Conservation (phyloP, 73 alveolate species). For the Tetrahymena borealis region DNA sequence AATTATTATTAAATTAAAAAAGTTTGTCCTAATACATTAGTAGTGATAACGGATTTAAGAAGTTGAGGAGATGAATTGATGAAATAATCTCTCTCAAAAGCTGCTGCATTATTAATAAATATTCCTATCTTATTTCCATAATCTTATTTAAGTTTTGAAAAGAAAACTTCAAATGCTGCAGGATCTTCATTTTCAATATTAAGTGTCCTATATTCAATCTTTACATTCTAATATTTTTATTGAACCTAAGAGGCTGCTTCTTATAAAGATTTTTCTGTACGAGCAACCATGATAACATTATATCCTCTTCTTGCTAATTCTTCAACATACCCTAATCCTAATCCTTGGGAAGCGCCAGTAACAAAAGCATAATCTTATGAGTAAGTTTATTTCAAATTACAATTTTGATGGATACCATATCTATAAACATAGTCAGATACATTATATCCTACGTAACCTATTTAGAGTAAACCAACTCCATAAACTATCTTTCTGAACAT, state of each 20-base stretch:
- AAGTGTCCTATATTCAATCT: not conserved
- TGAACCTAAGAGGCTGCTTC: not conserved
- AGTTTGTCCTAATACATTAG: not conserved
- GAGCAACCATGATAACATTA: conserved; percentile 33
- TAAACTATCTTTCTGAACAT: not conserved
- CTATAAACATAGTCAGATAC: not conserved
- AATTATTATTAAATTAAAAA: not conserved
- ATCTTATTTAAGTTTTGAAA: not conserved
- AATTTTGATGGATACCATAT: not conserved
- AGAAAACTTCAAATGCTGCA: not conserved
- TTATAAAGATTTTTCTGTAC: not conserved
- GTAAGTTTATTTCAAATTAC: not conserved
- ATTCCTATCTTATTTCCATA: not conserved
- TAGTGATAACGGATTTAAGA: not conserved
- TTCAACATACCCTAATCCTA: conserved; percentile 48
- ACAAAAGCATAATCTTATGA: conserved; percentile 40
- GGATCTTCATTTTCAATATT: not conserved
- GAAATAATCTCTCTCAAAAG: not conserved
- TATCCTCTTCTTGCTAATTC: conserved; percentile 51
- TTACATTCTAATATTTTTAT: not conserved
- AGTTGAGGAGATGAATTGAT: not conserved
- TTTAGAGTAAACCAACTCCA: not conserved
- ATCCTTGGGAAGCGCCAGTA: conserved; percentile 56
- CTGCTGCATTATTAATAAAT: not conserved
- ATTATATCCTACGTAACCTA: not conserved